Evolutionary conservation across 176 grass and related monocot species (phyloP).

Genomic region (Aechmea fasciata): DNA sequence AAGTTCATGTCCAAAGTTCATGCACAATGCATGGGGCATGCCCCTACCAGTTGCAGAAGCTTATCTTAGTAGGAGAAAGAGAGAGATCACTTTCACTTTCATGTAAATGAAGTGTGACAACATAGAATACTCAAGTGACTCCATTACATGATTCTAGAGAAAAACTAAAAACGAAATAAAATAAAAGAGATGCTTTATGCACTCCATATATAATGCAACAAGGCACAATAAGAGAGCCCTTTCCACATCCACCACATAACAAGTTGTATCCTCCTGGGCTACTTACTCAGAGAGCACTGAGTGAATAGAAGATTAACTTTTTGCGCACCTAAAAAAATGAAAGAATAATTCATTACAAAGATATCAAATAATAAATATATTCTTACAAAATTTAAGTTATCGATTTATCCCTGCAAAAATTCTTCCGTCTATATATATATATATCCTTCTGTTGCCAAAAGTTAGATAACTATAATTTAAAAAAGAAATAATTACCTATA

Average conservation of each 20-base stretch:
- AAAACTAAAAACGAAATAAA: background rate
- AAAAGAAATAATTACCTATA: too few relatives aligned
- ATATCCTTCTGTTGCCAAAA: too few relatives aligned
- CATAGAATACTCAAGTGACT: background rate
- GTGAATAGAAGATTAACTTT: background rate
- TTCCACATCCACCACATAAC: slow-evolving; percentile 9
- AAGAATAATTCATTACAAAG: too few relatives aligned
- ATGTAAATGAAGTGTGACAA: background rate
- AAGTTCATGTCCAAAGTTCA: background rate
- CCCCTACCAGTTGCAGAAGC: background rate
- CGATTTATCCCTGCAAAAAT: too few relatives aligned
- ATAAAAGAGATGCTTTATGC: background rate
- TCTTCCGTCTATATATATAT: too few relatives aligned
- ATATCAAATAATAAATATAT: too few relatives aligned
- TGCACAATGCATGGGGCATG: background rate
- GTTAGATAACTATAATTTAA: too few relatives aligned
- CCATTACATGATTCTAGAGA: slow-evolving; percentile 17
- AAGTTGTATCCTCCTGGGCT: slow-evolving; percentile 26
- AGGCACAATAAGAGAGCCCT: slow-evolving; percentile 3
- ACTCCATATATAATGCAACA: background rate
- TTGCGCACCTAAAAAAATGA: background rate
- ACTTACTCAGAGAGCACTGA: slow-evolving; percentile 42
- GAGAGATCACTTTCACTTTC: background rate
- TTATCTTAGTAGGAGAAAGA: background rate
- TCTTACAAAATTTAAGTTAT: too few relatives aligned